A percentile compares a stretch with the other conserved stretches of the same genome.
phyloP scores from a whole-genome alignment of 768 basidiomycete species.

The Mycena crocata region DNA sequence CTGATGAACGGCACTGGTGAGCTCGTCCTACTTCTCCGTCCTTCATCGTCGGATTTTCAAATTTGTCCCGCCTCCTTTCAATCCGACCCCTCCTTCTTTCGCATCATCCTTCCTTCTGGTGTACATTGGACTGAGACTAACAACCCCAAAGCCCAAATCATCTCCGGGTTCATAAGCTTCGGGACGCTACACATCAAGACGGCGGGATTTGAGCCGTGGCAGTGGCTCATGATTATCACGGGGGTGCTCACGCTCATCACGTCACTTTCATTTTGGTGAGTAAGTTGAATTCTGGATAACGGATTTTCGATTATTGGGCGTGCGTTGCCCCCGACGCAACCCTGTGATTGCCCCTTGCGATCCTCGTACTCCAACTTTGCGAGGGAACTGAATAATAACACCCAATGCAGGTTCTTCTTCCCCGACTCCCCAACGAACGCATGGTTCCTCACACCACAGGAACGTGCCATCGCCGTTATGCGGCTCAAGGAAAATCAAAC shows the following conservation, averaged over 20 bases:
- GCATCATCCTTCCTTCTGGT: no score
- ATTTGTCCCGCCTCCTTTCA: not conserved
- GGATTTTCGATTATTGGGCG: no score
- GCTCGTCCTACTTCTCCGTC: slow-evolving; percentile 10
- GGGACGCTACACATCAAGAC: slow-evolving; percentile 61
- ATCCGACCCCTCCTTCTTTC: no score
- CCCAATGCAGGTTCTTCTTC: slow-evolving; percentile 66
- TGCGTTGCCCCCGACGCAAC: no score
- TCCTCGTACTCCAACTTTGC: no score
- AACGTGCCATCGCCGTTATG: slow-evolving; percentile 60
- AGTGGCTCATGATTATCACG: slow-evolving; percentile 52
- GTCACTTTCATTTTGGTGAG: slow-evolving; percentile 58
- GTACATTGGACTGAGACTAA: no score
- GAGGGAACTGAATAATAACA: no score
- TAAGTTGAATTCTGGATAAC: slow-evolving; percentile 54
- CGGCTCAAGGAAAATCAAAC: slow-evolving; percentile 82
- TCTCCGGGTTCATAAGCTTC: slow-evolving; percentile 63
- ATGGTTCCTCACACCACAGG: slow-evolving; percentile 66
- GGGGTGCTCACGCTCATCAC: slow-evolving; percentile 35
- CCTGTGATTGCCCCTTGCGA: no score
- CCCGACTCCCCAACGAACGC: slow-evolving; percentile 72
- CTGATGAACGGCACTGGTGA: slow-evolving; percentile 81
- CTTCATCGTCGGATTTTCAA: no score
- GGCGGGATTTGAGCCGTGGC: slow-evolving; percentile 60
- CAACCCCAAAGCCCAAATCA: slow-evolving; percentile 71